Evolutionary conservation across 2,329 filamentous ascomycete species (phyloP).

Genomic region (Acarospora socialis): DNA sequence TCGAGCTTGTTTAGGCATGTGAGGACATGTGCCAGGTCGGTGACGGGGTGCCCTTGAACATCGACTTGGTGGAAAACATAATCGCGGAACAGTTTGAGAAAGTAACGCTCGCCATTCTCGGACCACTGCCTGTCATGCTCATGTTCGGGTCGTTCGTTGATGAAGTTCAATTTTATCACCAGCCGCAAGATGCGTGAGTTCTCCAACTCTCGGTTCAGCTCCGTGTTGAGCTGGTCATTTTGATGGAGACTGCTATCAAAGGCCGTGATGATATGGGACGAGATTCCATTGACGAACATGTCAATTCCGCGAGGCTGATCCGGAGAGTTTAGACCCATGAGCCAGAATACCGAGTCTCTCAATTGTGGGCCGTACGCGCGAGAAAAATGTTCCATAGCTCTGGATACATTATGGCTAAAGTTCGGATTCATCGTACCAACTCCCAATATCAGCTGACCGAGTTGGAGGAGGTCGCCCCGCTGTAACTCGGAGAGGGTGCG

Average conservation of each 20-base stretch:
- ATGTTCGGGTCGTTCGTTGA: slow-evolving; percentile 82
- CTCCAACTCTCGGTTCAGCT: slow-evolving; percentile 69
- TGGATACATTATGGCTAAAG: slow-evolving; percentile 47
- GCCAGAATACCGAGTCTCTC: slow-evolving; percentile 66
- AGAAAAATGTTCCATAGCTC: slow-evolving; percentile 61
- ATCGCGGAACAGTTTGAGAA: slow-evolving; percentile 87
- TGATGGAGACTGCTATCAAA: slow-evolving; percentile 69
- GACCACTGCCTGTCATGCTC: slow-evolving; percentile 69
- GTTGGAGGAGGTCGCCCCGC: slow-evolving; percentile 70
- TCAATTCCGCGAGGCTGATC: slow-evolving; percentile 59
- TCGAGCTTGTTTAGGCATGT: slow-evolving; percentile 84
- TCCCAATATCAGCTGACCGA: slow-evolving; percentile 72
- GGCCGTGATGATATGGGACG: slow-evolving; percentile 57
- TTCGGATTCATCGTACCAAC: slow-evolving; percentile 56
- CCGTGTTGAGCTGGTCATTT: slow-evolving; percentile 57
- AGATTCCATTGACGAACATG: slow-evolving; percentile 63
- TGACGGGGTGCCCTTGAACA: slow-evolving; percentile 62
- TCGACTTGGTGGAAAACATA: slow-evolving; percentile 97
- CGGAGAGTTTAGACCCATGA: slow-evolving; percentile 47
- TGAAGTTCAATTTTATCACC: slow-evolving; percentile 66
- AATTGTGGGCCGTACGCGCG: slow-evolving; percentile 66
- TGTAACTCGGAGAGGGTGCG: slow-evolving; percentile 62
- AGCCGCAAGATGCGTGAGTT: slow-evolving; percentile 75
- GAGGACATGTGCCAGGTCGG: slow-evolving; percentile 80
- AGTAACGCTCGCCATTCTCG: slow-evolving; percentile 83